Evolutionary conservation across 1,284 basidiomycete genomes (phyloP), one percentile per base, ranked within the genome.

Genomic region (Cryptococcus depauperatus): DNA sequence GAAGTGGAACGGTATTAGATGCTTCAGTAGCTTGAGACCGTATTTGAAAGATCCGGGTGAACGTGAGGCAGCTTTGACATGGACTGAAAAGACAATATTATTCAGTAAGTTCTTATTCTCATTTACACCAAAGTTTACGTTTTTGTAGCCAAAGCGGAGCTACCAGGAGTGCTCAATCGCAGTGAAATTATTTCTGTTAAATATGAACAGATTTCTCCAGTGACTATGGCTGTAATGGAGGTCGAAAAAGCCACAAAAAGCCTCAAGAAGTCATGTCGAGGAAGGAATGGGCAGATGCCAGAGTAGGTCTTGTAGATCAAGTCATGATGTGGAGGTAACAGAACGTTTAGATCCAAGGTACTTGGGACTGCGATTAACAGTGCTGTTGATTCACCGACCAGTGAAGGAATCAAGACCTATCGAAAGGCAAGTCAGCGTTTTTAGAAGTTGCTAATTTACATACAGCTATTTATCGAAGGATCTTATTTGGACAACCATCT

Each of bases 101-200:
- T 86, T 80, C 0, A 89, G 87, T 2, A 54, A 54, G 57, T 57
- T 11, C 16, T 7, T 18, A n/a, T 41, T 16, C 6, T 8, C 22
- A 5, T 41, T 5, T 11, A 29, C 6, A 13, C 10, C 16, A 5
- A 27, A 18, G 16, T 6, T 11, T 16, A 29, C 7, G 38, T 22
- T 29, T 3, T 27, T 29, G 47, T 57, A 56, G 73, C 71, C 43
- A 88, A 92, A 65, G 88, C 93, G 56, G 77, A 81, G 0, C 89
- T 98, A 70, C 93, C 93, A 0, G 91, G 89, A 0, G 85, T 97
- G 3, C 76, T 97, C 29, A 81, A 86, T 34, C 79, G 93, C 14
- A 91, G 89, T 5, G 90, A 96, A 62, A 80, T 97, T 25, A 74
- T 90, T n/a, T 81, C 79, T 30, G 73, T 82, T 29, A 76, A 82